Percentiles rank a stretch among this genome's conserved stretches.
Evolutionary conservation across 306 rosid species (phyloP).

Genomic region (Trifolium fragiferum): DNA sequence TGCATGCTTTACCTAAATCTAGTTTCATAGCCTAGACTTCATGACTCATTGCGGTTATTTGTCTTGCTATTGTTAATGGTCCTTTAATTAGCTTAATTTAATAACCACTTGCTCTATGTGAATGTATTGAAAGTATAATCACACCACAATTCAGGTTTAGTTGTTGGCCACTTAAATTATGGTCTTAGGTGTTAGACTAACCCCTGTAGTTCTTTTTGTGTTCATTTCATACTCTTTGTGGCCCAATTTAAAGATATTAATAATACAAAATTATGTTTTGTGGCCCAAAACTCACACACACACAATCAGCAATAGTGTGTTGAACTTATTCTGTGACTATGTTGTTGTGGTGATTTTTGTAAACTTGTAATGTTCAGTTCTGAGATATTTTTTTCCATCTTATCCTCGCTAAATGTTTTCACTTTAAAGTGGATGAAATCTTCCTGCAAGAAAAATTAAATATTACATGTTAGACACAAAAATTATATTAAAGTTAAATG

Average conservation of each 20-base stretch:
- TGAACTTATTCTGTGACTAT: background rate
- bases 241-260: too few species aligned
- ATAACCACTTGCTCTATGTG: conserved; percentile 35
- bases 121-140: conserved; percentile 42
- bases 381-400: too few species aligned
- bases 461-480: too few species aligned
- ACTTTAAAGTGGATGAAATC: too few species aligned
- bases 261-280: too few species aligned
- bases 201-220: conserved; percentile 39
- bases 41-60: conserved; percentile 74
- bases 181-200: conserved; percentile 46
- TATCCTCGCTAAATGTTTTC: too few species aligned
- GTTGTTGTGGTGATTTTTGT: background rate
- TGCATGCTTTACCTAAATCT: conserved; percentile 47
- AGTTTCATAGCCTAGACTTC: conserved; percentile 53
- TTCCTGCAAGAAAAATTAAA: too few species aligned
- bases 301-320: too few species aligned
- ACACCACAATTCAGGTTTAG: conserved; percentile 63
- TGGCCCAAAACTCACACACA: too few species aligned
- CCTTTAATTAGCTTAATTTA: conserved; percentile 52
- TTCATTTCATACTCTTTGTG: conserved; percentile 26
- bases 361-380: background rate
- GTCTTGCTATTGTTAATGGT: conserved; percentile 57
- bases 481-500: too few species aligned
- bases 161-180: conserved; percentile 80